Evolutionary conservation across 148 eudicot species (phyloP), one percentile per base, ranked within the genome.

Genomic region (Fagopyrum homotropicum): DNA sequence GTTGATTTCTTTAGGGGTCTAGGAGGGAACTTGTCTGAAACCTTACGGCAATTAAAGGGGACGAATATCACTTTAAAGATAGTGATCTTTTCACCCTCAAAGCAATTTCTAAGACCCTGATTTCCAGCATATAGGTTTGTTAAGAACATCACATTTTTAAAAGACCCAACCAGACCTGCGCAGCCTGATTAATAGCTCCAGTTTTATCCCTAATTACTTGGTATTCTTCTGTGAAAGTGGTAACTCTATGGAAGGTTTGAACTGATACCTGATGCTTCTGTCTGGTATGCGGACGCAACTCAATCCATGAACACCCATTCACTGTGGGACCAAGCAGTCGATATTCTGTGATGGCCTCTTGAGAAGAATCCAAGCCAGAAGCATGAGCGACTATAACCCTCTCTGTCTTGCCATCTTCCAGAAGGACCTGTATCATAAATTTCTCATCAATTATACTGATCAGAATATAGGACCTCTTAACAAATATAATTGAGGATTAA

Each of bases 221-320:
- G 14, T 26, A n/a, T 5, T 63, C n/a, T 30, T 10, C 16, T 63
- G 30, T 10, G 16, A 1, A 40, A 66, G 71, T 66, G 17, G 43
- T 66, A 40, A 6, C 43, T 61, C 15, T 10, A 43, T 29, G 26
- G 44, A 63, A 63, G 43, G 11, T 63, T 63, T 69, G 17, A 47
- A 74, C n/a, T 5, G 48, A 19, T 82, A 93, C 98, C 95, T 93
- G 98, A 84, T 94, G 93, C 82, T 91, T 94, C 55, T 88, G 76
- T 78, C 91, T 87, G 6, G 98, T 94, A 81, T 19, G 92, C 7
- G 98, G 98, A 12, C 85, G 83, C 78, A 94, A 78, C 75, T 94
- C 98, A 73, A 94, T 75, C 98, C 98, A 94, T 29, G 97, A 88
- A 78, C 98, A 94, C 68, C 98, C 98, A 83, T 89, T 94, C 59